These are phyloP conservation scores for Penicillium paradoxum DNA, from an alignment of 495 filamentous ascomycete species.

Conservation along the genomic window DNA sequence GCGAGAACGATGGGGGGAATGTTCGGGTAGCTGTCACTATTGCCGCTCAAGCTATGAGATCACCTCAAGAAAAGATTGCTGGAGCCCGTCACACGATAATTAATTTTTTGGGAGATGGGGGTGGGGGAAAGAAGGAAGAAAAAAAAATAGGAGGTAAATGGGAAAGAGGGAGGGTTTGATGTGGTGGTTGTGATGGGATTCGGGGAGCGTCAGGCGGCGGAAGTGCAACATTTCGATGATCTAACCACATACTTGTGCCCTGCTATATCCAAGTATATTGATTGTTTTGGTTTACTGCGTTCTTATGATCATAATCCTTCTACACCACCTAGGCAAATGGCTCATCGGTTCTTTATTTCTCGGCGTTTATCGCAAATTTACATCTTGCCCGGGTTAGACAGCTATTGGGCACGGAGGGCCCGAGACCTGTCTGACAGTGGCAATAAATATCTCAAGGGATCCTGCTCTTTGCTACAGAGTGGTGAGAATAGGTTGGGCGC, in stretches of 20 bases:
- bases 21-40: slow-evolving; percentile 1
- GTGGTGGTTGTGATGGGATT: slow-evolving; percentile 30
- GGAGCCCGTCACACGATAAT: neutral
- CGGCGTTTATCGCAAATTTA: neutral
- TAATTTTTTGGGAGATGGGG: neutral
- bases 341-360: neutral
- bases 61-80: neutral
- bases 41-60: slow-evolving; percentile 14
- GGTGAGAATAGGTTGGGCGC: neutral
- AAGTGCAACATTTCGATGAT: slow-evolving; percentile 33
- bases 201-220: slow-evolving; percentile 37
- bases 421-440: neutral
- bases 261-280: neutral
- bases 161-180: slow-evolving; percentile 15
- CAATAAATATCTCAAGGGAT: slow-evolving; percentile 1
- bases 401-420: slow-evolving; percentile 9
- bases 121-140: neutral
- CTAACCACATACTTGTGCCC: slow-evolving; percentile 11
- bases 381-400: slow-evolving; percentile 1
- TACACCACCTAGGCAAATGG: neutral
- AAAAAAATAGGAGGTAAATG: slow-evolving; percentile 2
- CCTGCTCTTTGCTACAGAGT: neutral
- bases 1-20: slow-evolving; percentile 7
- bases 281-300: neutral
- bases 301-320: neutral